Conservation (phyloP, 306 rosid genomes). For the Prunus persica region DNA sequence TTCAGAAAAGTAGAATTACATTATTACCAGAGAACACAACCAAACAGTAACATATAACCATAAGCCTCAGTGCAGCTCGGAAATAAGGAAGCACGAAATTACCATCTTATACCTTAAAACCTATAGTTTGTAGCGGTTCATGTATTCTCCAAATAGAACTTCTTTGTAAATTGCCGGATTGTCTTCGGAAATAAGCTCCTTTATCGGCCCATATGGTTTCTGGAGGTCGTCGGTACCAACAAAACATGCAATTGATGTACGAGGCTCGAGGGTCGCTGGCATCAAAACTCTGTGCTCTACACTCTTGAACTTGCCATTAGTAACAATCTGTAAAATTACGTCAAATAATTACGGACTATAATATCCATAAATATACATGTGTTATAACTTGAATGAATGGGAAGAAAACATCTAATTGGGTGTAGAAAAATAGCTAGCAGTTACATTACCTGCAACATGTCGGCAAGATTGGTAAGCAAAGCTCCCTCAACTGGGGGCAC, state of each 20-base stretch:
- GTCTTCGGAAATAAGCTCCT: slow-evolving; percentile 14
- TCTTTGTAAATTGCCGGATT: slow-evolving; percentile 3
- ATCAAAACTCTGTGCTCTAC: slow-evolving; percentile 16
- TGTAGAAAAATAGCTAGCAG: background rate
- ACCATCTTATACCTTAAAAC: background rate
- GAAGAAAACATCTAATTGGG: background rate
- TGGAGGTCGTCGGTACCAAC: background rate
- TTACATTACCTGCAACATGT: slow-evolving; percentile 23
- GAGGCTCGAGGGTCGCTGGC: background rate
- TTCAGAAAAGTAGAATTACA: background rate
- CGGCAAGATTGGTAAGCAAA: slow-evolving; percentile 15
- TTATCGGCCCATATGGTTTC: slow-evolving; percentile 18
- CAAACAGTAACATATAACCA: background rate
- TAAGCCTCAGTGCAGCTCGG: background rate
- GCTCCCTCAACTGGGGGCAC: slow-evolving; percentile 15
- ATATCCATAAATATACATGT: background rate
- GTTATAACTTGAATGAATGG: background rate
- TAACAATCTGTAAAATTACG: background rate
- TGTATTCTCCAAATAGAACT: slow-evolving; percentile 9
- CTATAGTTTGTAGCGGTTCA: background rate
- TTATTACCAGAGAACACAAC: background rate
- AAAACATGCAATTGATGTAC: slow-evolving; percentile 23
- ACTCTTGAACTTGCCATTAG: slow-evolving; percentile 20
- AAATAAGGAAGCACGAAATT: background rate
- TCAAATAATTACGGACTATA: no score